Evolutionary conservation across 2,329 filamentous ascomycete genomes (phyloP).

Genomic region (Paramyrothecium roridum): DNA sequence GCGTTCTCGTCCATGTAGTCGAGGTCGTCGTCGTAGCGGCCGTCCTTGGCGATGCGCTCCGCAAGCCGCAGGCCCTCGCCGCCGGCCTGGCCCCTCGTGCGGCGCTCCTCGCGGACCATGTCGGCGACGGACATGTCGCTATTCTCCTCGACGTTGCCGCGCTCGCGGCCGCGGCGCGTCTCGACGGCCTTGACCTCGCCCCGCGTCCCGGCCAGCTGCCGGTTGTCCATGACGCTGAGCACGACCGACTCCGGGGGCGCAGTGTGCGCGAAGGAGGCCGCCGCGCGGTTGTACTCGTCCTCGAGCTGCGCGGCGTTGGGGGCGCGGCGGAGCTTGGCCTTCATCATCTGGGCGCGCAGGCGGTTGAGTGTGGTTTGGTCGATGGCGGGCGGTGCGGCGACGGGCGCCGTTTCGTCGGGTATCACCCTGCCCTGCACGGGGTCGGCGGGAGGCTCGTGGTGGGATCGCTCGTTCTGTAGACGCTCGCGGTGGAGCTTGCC

Average conservation of each 20-base stretch:
- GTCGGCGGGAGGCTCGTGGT: slow-evolving; percentile 15
- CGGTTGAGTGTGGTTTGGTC: slow-evolving; percentile 83
- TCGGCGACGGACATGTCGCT: slow-evolving; percentile 95
- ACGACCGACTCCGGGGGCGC: slow-evolving; percentile 62
- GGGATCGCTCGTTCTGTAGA: slow-evolving; percentile 53
- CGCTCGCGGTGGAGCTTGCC: slow-evolving; percentile 83
- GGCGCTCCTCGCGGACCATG: slow-evolving; percentile 92
- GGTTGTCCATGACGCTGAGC: slow-evolving; percentile 83
- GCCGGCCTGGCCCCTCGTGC: slow-evolving; percentile 72
- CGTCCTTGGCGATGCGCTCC: slow-evolving; percentile 91
- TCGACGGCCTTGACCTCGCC: slow-evolving; percentile 74
- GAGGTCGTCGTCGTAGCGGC: slow-evolving; percentile 84
- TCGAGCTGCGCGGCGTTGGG: slow-evolving; percentile 76
- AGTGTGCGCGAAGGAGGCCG: slow-evolving; percentile 56
- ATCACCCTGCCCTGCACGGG: slow-evolving; percentile 56
- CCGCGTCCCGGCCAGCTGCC: slow-evolving; percentile 73
- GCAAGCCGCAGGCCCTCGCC: slow-evolving; percentile 82
- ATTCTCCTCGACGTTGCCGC: slow-evolving; percentile 83
- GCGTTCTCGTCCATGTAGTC: slow-evolving; percentile 99
- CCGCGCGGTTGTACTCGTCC: slow-evolving; percentile 75
- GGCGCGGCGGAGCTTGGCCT: slow-evolving; percentile 79
- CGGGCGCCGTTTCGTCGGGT: slow-evolving; percentile 36
- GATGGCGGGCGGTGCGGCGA: slow-evolving; percentile 35
- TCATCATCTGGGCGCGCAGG: slow-evolving; percentile 92
- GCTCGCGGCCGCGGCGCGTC: slow-evolving; percentile 78